Evolutionary conservation across 257 asterid genomes (phyloP), one percentile per base, ranked within the genome.

Genomic region (Lavandula angustifolia): DNA sequence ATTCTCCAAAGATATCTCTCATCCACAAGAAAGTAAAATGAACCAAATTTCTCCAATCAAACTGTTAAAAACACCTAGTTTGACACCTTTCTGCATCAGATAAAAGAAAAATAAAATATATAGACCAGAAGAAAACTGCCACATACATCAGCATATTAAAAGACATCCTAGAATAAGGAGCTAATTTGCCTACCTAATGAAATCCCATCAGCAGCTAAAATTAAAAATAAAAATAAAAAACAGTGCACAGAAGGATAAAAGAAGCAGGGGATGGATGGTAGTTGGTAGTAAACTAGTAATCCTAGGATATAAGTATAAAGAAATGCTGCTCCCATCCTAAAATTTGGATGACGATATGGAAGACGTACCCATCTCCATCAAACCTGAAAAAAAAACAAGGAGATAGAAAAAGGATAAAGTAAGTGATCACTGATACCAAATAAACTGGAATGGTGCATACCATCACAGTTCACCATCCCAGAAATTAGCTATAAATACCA

Each of bases 291-390:
- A 22, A 22, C 27, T 22, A 60, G 64, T 63, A 56, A 41, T 66
- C 54, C 62, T 17, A 72, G 48, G 47, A 50, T 40, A 60, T 17
- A 66, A 50, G 41, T 29, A 61, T 50, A 75, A 53, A 47, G 49
- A 71, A 67, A 38, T 55, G 58, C 61, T 69, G 47, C 32, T 49
- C 32, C 53, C 50, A 48, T 76, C 75, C 55, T 59, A 60, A 68
- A 34, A 52, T 59, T 68, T 41, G 56, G 71, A 62, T 13, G 56
- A 68, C 18, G 72, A 73, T 48, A 54, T 33, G 51, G 71, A 76
- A 56, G 32, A 79, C 96, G 40, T 74, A 92, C 99, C 99, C 99
- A 80, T 92, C 99, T 76, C 99, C 99, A 66, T 92, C 99, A 68
- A 92, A 92, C 99, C 99, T 89, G 94, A 81, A 84, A 29, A 82